Conservation (phyloP, 1,284 basidiomycete genomes). For the Mycosarcoma maydis region DNA sequence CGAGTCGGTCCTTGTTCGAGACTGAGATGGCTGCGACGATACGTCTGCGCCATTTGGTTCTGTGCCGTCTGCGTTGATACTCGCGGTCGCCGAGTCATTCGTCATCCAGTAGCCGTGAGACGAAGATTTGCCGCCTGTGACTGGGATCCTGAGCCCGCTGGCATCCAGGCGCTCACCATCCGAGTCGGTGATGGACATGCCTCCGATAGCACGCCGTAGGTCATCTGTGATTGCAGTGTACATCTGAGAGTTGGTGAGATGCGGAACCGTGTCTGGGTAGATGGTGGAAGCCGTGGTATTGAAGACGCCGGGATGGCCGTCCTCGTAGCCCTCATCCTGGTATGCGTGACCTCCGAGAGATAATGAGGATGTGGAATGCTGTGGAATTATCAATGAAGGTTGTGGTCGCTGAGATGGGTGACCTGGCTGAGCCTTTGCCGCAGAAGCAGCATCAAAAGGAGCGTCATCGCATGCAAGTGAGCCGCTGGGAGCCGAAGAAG, state of each 20-base stretch:
- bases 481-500: constrained; percentile 31
- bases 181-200: constrained; percentile 44
- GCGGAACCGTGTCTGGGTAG: constrained; percentile 58
- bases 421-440: constrained; percentile 1
- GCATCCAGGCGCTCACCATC: constrained; percentile 41
- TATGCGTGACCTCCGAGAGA: constrained; percentile 24
- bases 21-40: constrained; percentile 1
- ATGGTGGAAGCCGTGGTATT: constrained; percentile 40
- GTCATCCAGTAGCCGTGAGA: constrained; percentile 42
- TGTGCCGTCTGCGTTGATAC: constrained; percentile 2
- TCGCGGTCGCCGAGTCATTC: constrained; percentile 10
- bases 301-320: constrained; percentile 38
- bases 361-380: constrained; percentile 24
- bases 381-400: constrained; percentile 37
- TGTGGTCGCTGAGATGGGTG: constrained; percentile 25
- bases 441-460: neutral
- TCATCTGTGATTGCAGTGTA: constrained; percentile 58
- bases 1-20: constrained; percentile 17
- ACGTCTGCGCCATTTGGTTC: neutral
- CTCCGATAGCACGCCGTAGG: constrained; percentile 57
- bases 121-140: constrained; percentile 27
- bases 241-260: constrained; percentile 46
- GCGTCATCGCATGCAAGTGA: constrained; percentile 20
- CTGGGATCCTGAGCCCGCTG: constrained; percentile 38
- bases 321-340: constrained; percentile 50